Conservation (phyloP, 164 flowering plant genomes). For the Sextonia rubra region DNA sequence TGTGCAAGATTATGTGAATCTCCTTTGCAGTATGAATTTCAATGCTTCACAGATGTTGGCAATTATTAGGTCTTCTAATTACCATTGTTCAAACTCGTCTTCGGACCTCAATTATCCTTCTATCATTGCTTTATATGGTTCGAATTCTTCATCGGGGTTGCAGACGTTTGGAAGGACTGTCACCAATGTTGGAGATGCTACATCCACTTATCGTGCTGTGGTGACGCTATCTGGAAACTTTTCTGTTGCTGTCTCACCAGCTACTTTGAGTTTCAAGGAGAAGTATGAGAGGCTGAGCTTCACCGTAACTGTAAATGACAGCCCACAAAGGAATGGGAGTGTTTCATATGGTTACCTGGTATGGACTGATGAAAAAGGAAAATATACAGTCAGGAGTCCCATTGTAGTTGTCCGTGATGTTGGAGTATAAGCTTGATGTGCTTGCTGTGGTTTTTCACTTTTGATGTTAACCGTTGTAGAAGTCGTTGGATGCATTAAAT, state of each 20-base stretch:
- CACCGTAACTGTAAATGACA: slow-evolving; percentile 22
- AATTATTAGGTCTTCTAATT: slow-evolving; percentile 30
- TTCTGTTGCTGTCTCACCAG: slow-evolving; percentile 41
- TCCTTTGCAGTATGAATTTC: slow-evolving; percentile 54
- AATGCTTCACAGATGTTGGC: slow-evolving; percentile 35
- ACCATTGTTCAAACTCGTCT: slow-evolving; percentile 33
- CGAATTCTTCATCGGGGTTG: background rate
- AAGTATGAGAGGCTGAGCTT: slow-evolving; percentile 46
- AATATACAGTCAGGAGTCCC: slow-evolving; percentile 44
- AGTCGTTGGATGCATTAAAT: too few relatives aligned
- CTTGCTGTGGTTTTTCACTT: too few relatives aligned
- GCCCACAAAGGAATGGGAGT: background rate
- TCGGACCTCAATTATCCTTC: slow-evolving; percentile 71
- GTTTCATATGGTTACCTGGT: slow-evolving; percentile 25
- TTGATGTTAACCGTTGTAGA: too few relatives aligned
- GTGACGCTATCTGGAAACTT: slow-evolving; percentile 26
- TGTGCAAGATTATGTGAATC: slow-evolving; percentile 39
- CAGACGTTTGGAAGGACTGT: slow-evolving; percentile 48
- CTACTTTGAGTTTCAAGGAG: slow-evolving; percentile 32
- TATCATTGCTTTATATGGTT: slow-evolving; percentile 42
- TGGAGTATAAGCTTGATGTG: background rate
- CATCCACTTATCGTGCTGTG: slow-evolving; percentile 36
- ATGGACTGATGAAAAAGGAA: slow-evolving; percentile 34
- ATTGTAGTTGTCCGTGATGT: slow-evolving; percentile 21
- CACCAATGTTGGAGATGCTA: slow-evolving; percentile 51